phyloP scores from a whole-genome alignment of 805 yeast species.

The Metschnikowia drakensbergensis region DNA sequence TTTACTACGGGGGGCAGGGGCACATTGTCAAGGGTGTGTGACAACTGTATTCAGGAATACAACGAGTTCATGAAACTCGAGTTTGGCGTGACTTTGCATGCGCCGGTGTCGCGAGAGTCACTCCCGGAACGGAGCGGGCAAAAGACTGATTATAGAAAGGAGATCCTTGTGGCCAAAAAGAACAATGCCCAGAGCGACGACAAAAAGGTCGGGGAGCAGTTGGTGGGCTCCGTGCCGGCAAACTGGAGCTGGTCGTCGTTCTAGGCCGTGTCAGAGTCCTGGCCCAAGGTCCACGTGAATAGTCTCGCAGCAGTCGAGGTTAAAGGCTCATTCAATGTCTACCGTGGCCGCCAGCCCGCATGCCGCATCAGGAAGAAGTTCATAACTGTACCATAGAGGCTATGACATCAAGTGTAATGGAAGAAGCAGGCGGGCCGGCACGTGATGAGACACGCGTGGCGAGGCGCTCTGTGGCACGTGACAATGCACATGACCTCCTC shows the following conservation, averaged over 20 bases:
- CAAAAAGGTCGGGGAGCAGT: slow-evolving; percentile 20
- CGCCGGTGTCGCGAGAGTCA: slow-evolving; percentile 10
- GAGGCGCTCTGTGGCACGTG: no score
- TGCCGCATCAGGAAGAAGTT: no score
- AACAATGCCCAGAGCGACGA: slow-evolving; percentile 3
- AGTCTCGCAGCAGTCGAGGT: no score
- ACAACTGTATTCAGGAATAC: slow-evolving; percentile 59
- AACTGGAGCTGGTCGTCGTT: slow-evolving; percentile 82
- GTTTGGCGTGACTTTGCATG: slow-evolving; percentile 29
- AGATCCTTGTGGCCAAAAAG: slow-evolving; percentile 9
- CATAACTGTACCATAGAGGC: no score
- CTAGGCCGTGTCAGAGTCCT: slow-evolving; percentile 20
- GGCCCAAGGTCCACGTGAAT: no score
- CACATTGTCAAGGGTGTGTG: slow-evolving; percentile 65
- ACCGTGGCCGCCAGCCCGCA: no score
- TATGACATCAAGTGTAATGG: no score
- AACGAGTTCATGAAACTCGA: slow-evolving; percentile 44
- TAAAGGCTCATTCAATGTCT: no score
- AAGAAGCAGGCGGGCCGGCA: no score
- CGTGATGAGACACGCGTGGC: no score
- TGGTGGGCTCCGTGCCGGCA: slow-evolving; percentile 56
- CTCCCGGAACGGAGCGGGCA: slow-evolving; percentile 5
- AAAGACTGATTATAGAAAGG: slow-evolving; percentile 9
- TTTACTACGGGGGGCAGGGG: slow-evolving; percentile 69
- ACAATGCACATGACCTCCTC: no score